Evolutionary conservation across 768 basidiomycete species (phyloP).

Genomic region (Mycena galopus): DNA sequence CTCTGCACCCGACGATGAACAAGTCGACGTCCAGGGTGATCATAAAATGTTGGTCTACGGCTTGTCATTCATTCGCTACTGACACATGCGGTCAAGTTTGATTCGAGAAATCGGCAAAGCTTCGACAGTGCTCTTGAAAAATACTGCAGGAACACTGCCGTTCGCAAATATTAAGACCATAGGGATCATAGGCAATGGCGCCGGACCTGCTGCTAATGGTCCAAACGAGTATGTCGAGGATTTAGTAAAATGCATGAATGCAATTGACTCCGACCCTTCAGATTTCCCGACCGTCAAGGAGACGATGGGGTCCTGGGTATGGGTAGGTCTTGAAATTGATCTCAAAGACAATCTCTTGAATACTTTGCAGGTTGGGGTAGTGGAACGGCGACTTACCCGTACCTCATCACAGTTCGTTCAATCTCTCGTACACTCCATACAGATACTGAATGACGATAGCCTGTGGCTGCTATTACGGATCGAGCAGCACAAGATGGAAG

Average conservation of each 20-base stretch:
- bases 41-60: constrained; percentile 57
- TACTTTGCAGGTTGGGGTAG: constrained; percentile 56
- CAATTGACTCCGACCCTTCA: constrained; percentile 24
- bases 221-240: constrained; percentile 61
- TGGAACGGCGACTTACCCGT: constrained; percentile 65
- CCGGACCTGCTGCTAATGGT: constrained; percentile 64
- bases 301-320: constrained; percentile 71
- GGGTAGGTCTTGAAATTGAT: constrained; percentile 55
- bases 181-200: constrained; percentile 70
- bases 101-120: constrained; percentile 59
- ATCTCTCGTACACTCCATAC: background rate
- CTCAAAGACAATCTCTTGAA: background rate
- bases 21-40: constrained; percentile 69
- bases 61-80: background rate
- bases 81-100: constrained; percentile 36
- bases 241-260: background rate
- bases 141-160: constrained; percentile 40
- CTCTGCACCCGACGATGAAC: constrained; percentile 52
- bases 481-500: constrained; percentile 55
- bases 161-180: constrained; percentile 44
- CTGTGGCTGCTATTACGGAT: constrained; percentile 59
- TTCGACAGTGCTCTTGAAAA: constrained; percentile 63
- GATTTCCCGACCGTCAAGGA: constrained; percentile 63
- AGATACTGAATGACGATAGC: constrained; percentile 41
- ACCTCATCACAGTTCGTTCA: constrained; percentile 58